Percentiles rank a stretch among this genome's conserved stretches.
Conservation (phyloP, 2,329 filamentous ascomycete species). For the Botrytis elliptica region DNA sequence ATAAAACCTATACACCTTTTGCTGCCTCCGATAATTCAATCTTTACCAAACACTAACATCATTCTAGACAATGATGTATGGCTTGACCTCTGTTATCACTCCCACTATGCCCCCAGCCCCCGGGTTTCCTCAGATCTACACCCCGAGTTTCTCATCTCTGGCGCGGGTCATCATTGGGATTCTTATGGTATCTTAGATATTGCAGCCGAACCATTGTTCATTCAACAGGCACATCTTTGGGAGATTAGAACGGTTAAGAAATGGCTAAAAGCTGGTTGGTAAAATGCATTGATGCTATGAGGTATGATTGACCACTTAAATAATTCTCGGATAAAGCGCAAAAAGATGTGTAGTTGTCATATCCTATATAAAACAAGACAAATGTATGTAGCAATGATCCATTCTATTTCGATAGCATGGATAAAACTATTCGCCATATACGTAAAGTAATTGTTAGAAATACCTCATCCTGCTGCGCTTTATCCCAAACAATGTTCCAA, state of each 20-base stretch:
- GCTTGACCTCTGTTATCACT: conserved; percentile 53
- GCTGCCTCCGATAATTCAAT: background rate
- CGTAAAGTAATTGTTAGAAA: background rate
- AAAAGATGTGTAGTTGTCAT: background rate
- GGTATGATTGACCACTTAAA: background rate
- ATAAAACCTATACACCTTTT: background rate
- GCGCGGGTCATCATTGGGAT: conserved; percentile 53
- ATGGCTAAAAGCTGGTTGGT: conserved; percentile 37
- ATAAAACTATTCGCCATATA: background rate
- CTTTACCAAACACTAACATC: conserved; percentile 10
- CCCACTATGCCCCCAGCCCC: conserved; percentile 43
- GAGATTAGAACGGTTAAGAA: conserved; percentile 48
- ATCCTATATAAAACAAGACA: background rate
- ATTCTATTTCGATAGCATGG: background rate
- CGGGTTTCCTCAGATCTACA: conserved; percentile 45
- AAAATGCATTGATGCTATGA: background rate
- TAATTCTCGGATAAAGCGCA: background rate
- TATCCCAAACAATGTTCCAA: background rate
- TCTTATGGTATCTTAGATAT: conserved; percentile 38
- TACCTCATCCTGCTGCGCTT: background rate
- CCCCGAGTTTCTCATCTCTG: conserved; percentile 50
- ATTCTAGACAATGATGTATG: conserved; percentile 46
- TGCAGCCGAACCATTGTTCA: conserved; percentile 49
- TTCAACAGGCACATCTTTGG: conserved; percentile 51
- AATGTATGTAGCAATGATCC: background rate